Conservation (phyloP, 495 filamentous ascomycete species). For the Terfezia boudieri region DNA sequence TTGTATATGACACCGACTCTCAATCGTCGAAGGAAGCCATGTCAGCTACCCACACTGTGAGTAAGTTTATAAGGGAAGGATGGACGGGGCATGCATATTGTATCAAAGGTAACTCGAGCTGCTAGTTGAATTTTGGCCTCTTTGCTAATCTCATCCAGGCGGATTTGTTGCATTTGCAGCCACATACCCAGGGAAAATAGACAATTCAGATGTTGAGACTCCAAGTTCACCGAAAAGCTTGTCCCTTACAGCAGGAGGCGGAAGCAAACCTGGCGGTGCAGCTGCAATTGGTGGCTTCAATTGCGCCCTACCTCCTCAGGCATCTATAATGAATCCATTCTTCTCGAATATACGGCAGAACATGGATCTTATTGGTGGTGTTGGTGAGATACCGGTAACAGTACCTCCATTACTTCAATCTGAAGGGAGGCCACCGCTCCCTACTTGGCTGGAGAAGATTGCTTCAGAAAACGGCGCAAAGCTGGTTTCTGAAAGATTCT, state of each 20-base stretch:
- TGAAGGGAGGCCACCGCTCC: constrained; percentile 29
- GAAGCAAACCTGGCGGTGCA: constrained; percentile 32
- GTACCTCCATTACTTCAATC: constrained; percentile 36
- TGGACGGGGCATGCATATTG: constrained; percentile 55
- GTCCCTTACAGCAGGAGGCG: constrained; percentile 23
- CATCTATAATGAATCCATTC: constrained; percentile 57
- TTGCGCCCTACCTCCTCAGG: constrained; percentile 53
- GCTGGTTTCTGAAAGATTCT: constrained; percentile 58
- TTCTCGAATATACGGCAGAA: constrained; percentile 94
- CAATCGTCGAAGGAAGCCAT: constrained; percentile 47
- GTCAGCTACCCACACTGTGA: constrained; percentile 60
- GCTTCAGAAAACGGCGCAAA: constrained; percentile 49
- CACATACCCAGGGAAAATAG: constrained; percentile 27
- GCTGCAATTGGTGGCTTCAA: constrained; percentile 46
- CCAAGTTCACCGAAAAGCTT: constrained; percentile 25
- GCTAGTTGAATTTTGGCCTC: constrained; percentile 1
- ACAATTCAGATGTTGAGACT: constrained; percentile 23
- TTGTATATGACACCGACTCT: constrained; percentile 71
- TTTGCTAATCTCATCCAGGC: constrained; percentile 13
- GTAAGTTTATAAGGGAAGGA: constrained; percentile 72
- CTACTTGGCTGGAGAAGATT: constrained; percentile 53
- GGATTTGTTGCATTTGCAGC: constrained; percentile 31
- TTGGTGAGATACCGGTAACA: constrained; percentile 67
- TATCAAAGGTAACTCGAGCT: constrained; percentile 28
- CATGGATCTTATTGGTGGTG: constrained; percentile 82